Base-by-base conservation (phyloP, 495 filamentous ascomycete species). In the Darksidea phi region DNA sequence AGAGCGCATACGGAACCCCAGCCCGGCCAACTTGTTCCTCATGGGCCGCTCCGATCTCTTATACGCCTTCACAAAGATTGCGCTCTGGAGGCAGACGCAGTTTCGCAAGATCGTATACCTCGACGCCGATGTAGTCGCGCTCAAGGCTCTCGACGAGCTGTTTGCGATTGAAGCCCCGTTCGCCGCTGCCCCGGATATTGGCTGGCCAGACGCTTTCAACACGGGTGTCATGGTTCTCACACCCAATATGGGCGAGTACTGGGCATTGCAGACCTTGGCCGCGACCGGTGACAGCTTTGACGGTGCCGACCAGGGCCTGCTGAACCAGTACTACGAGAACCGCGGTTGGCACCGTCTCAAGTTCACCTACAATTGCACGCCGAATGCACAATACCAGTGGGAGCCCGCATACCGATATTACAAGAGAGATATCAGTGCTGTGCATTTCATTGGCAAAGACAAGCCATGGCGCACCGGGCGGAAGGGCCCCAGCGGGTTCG, bases 141-240 rank as follows among this genome's bases (percentile, higher is more conserved):
- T 96, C 49, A 79, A 90, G 55, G 89, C 91, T 26, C 91, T 92
- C 1, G 93, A 99, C 69, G 95, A 97, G 78, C 84, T 99, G 37
- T 90, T 99, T 69, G 79, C 86, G 23, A 68, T 95, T 54, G 76
- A 86, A 3, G 80, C 85, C 50, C 75, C 84, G 36, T 97, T 99
- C 69, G 90, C 91, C 2, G 94, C 94, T 1, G 90, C 88, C 13
- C 95, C 94, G 32, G 94, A 99, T 70, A 87, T 97, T 67, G 94
- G 94, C 68, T 99, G 95, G 95, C 94, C 94, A 28, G 94, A 99
- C 76, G 83, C 90, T 61, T 99, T 99, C 82, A 99, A 99, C 77
- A 92, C 89, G 46, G 94, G 94, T 58, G 80, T 99, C 50, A 94
- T 99, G 89, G 89, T 88, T 43, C 74, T 97, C 45, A 87, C 82